phyloP scores from a whole-genome alignment of 495 filamentous ascomycete species.

The Aspergillus diversus region DNA sequence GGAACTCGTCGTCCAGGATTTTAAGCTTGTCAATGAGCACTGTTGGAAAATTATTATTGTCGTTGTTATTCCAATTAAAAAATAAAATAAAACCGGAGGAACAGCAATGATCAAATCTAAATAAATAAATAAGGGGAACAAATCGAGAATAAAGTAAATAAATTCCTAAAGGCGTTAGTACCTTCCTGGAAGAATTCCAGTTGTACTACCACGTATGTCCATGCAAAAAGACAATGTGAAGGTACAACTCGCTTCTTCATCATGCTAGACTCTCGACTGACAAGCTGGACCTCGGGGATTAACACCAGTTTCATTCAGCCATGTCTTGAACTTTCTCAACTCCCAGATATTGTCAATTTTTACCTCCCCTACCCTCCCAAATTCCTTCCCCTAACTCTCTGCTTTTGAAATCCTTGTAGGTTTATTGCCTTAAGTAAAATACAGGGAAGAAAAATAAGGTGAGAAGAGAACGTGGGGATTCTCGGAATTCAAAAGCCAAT shows the following conservation, averaged over 20 bases:
- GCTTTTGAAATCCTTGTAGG: neutral
- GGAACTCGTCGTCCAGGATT: slow-evolving; percentile 22
- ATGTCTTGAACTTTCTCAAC: neutral
- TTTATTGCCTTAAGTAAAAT: no score
- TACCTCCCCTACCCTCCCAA: neutral
- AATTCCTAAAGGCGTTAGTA: neutral
- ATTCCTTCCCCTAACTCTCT: neutral
- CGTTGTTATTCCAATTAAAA: neutral
- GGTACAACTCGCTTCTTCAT: neutral
- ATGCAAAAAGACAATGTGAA: neutral
- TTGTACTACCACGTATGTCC: neutral
- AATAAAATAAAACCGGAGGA: neutral
- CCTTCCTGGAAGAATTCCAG: neutral
- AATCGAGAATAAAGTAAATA: neutral
- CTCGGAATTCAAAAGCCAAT: slow-evolving; percentile 12
- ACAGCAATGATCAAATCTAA: neutral
- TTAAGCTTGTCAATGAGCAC: slow-evolving; percentile 24
- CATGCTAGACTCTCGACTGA: neutral
- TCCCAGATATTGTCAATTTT: neutral
- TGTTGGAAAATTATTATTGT: slow-evolving; percentile 1
- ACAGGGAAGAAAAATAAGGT: neutral
- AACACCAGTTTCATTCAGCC: neutral
- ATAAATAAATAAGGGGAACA: neutral
- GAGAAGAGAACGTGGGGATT: slow-evolving; percentile 18
- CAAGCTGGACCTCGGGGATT: neutral